phyloP scores from a whole-genome alignment of 1,284 basidiomycete species.

The Ustilago loliicola region DNA sequence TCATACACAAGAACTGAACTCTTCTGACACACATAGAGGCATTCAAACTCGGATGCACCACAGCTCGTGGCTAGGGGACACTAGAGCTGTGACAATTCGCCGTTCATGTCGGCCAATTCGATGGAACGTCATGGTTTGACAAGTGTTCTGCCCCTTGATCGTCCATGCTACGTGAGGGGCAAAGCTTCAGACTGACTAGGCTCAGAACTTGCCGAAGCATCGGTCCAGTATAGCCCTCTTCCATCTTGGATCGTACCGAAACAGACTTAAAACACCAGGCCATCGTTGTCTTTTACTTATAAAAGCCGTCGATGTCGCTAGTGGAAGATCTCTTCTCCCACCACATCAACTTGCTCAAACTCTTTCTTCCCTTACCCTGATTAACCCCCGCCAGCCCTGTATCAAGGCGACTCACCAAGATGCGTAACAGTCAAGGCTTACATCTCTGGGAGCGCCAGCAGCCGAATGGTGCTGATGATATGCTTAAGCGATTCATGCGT shows the following conservation, averaged over 20 bases:
- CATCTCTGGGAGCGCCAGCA: background rate
- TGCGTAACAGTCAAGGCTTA: background rate
- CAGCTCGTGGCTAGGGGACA: background rate
- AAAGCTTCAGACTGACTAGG: background rate
- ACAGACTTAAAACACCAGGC: background rate
- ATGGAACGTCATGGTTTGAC: background rate
- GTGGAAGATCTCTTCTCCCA: too few species aligned
- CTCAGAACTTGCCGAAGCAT: background rate
- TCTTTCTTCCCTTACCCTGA: too few species aligned
- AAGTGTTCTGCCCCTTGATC: background rate
- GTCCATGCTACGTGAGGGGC: background rate
- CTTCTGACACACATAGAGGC: background rate
- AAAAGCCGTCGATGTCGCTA: too few species aligned
- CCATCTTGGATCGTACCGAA: background rate
- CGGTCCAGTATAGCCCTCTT: background rate
- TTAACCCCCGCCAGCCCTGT: too few species aligned
- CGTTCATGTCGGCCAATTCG: background rate
- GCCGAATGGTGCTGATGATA: background rate
- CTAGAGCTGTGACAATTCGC: background rate
- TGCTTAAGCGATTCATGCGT: conserved; percentile 1
- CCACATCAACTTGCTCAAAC: too few species aligned
- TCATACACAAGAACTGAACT: background rate
- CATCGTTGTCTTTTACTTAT: too few species aligned
- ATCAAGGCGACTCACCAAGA: too few species aligned
- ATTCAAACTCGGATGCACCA: background rate